These are phyloP conservation scores for Henckelia pumila DNA, from an alignment of 257 asterid genomes.

Conservation along the genomic window DNA sequence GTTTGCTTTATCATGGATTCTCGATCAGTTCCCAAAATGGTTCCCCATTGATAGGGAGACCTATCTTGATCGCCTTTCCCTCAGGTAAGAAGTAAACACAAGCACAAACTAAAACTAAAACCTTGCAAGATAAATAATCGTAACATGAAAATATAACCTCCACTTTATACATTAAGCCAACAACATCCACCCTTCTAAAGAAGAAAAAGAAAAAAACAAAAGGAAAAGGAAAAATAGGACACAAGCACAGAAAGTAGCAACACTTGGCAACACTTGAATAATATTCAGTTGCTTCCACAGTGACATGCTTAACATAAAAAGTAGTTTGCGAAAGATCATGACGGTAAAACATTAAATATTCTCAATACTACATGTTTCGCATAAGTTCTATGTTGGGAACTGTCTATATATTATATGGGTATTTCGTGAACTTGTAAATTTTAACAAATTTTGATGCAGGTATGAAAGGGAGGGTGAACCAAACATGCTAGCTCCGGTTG, in stretches of 20 bases:
- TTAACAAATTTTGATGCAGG: slow-evolving; percentile 41
- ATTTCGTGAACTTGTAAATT: background rate
- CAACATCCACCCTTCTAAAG: background rate
- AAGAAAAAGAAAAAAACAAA: background rate
- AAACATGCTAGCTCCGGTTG: slow-evolving; percentile 78
- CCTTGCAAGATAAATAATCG: background rate
- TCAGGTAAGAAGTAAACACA: slow-evolving; percentile 43
- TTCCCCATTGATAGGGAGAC: slow-evolving; percentile 91
- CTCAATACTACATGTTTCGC: background rate
- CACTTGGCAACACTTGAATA: background rate
- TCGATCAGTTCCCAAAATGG: slow-evolving; percentile 99
- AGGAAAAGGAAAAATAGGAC: background rate
- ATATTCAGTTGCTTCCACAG: background rate
- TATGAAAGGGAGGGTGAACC: slow-evolving; percentile 95
- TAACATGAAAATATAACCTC: background rate
- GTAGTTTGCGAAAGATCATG: too few relatives aligned
- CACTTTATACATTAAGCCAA: background rate
- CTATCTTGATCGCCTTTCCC: slow-evolving; percentile 91
- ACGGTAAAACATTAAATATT: too few relatives aligned
- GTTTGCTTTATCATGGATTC: slow-evolving; percentile 97
- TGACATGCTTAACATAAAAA: background rate
- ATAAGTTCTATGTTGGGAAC: background rate
- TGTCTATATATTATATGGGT: background rate
- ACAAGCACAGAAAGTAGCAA: background rate
- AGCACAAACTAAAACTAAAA: background rate